A percentile compares a stretch with the other conserved stretches of the same genome.
These are phyloP conservation scores for Trichoderma afroharzianum DNA, from an alignment of 2,329 filamentous ascomycete species.

Conservation along the genomic window DNA sequence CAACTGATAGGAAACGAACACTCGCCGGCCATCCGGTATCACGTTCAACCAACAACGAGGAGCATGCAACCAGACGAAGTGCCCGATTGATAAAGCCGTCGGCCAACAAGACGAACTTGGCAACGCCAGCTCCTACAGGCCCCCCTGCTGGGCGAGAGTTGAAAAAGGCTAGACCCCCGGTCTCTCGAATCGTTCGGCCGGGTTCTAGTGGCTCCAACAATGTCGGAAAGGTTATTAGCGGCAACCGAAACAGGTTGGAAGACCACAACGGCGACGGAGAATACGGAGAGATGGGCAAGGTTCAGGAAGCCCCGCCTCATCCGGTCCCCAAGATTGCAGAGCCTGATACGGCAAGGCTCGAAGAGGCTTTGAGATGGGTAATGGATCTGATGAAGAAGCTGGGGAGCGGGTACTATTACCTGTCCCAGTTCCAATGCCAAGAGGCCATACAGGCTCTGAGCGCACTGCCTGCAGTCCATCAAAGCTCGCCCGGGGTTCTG, in stretches of 20 bases:
- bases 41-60: constrained; percentile 50
- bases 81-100: constrained; percentile 70
- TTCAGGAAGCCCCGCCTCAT: constrained; percentile 40
- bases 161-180: constrained; percentile 77
- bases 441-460: constrained; percentile 73
- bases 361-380: constrained; percentile 73
- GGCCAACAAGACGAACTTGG: constrained; percentile 56
- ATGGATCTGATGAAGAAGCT: constrained; percentile 80
- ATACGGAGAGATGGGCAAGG: constrained; percentile 54
- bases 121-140: constrained; percentile 49
- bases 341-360: constrained; percentile 59
- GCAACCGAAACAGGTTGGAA: constrained; percentile 73
- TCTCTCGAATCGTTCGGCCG: constrained; percentile 63
- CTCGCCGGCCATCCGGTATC: constrained; percentile 77
- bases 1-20: constrained; percentile 76
- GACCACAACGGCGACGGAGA: constrained; percentile 68
- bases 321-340: constrained; percentile 40
- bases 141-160: constrained; percentile 63
- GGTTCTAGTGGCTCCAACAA: constrained; percentile 64
- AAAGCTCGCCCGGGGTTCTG: constrained; percentile 90
- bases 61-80: constrained; percentile 63
- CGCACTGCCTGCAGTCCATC: constrained; percentile 67
- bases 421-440: constrained; percentile 74
- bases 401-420: constrained; percentile 71
- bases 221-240: constrained; percentile 83